Conservation (phyloP, 2,329 filamentous ascomycete species). For the Metarhizium anisopliae region DNA sequence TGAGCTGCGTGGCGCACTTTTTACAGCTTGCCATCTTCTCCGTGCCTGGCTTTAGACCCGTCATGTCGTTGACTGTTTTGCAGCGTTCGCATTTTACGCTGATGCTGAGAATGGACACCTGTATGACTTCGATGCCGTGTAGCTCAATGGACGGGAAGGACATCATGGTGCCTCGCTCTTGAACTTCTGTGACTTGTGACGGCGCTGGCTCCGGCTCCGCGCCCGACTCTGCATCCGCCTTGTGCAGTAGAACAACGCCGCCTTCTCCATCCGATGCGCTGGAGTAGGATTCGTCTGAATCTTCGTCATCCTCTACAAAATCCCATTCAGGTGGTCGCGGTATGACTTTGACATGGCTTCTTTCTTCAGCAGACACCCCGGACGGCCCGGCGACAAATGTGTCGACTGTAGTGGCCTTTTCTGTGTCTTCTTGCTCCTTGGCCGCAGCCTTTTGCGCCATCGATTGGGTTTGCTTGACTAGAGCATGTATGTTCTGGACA, state of each 20-base stretch:
- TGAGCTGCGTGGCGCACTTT: constrained; percentile 47
- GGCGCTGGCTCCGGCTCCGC: constrained; percentile 1
- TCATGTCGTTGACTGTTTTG: constrained; percentile 63
- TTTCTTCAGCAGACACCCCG: constrained; percentile 30
- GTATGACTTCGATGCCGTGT: constrained; percentile 66
- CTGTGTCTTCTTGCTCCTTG: constrained; percentile 7
- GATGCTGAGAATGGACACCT: constrained; percentile 57
- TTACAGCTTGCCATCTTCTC: constrained; percentile 46
- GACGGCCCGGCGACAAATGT: constrained; percentile 6
- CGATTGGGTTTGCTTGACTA: constrained; percentile 47
- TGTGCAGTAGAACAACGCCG: constrained; percentile 27
- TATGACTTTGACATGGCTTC: constrained; percentile 61
- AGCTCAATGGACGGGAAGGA: constrained; percentile 73
- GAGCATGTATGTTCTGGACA: constrained; percentile 57
- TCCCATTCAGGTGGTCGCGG: constrained; percentile 72
- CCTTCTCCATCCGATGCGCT: constrained; percentile 31
- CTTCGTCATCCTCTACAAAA: constrained; percentile 33
- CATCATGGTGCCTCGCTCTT: constrained; percentile 64
- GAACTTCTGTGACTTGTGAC: constrained; percentile 14
- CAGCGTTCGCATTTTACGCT: constrained; percentile 73
- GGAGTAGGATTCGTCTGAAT: constrained; percentile 29
- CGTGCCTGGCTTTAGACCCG: constrained; percentile 49
- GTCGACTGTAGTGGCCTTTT: constrained; percentile 1
- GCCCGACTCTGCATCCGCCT: constrained; percentile 14
- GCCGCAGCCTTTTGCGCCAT: constrained; percentile 9